Base-by-base conservation (phyloP, 2,329 filamentous ascomycete genomes). In the Penicillium capsulatum region DNA sequence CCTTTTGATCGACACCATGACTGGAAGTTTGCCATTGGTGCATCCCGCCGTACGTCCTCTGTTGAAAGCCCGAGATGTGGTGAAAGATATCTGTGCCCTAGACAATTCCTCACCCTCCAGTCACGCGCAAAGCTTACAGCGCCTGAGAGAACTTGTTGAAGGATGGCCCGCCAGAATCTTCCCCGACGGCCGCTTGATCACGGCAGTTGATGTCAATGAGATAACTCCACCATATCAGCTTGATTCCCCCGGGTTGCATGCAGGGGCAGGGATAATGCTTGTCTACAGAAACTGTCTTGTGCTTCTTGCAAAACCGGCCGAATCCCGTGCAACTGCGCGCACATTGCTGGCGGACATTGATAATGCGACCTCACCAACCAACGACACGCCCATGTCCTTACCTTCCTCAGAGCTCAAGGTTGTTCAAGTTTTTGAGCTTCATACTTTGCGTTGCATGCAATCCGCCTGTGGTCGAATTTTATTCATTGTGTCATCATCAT, bases 31-130 rank as follows among this genome's bases (percentile, higher is more conserved):
- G 13, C 90, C 91, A 3, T 79, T 90, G 35, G 81, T 85, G 7
- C 90, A 97, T 60, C 86, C 89, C 2, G 90, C 90, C 0, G 74
- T 95, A 37, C 83, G 85, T 51, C 75, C 77, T 2, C 83, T 98
- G 67, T 77, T 96, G 29, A 90, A 88, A 60, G 90, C 92, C 0
- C 79, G 91, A 50, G 92, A 97, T 61, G 86, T 95, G 37, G 89
- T 98, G 51, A 89, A 90, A 14, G 92, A 94, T 38, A 98, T 98
- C 30, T 98, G 92, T 65, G 94, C 91, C 11, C 83, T 96, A 68
- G 91, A 96, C 55, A 75, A 85, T 69, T 60, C 85, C 57, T 56
- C 73, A 64, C 54, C 78, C 1, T 65, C 67, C 3, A 84, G 87
- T 56, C 85, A 88, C 51, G 81, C 82, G 7, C 84, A 86, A 51